Conservation (phyloP, 228 moss, liverwort and hornwort genomes). For the Sphagnum magellanicum region DNA sequence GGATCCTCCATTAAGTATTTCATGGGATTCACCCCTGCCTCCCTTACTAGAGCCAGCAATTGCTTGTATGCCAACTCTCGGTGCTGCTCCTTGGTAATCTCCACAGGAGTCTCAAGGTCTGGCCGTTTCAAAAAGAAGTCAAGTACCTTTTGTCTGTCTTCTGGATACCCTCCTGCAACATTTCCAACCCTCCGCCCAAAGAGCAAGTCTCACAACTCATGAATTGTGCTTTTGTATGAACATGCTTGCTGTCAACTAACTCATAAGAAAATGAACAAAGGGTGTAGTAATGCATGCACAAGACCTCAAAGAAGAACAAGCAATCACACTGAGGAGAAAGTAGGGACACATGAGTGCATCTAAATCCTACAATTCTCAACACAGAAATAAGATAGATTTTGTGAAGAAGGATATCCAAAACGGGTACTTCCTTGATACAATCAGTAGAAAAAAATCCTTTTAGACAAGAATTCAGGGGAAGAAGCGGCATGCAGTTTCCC, state of each 20-base stretch:
- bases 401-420: too few relatives aligned
- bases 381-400: too few relatives aligned
- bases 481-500: too few relatives aligned
- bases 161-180: conserved; percentile 37
- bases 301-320: background rate
- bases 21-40: conserved; percentile 61
- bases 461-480: too few relatives aligned
- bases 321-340: background rate
- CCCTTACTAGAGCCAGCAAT: conserved; percentile 56
- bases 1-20: conserved; percentile 68
- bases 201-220: background rate
- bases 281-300: background rate
- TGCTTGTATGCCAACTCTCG: conserved; percentile 66
- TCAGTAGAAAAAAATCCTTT: too few relatives aligned
- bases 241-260: background rate
- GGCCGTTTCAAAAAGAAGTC: conserved; percentile 52
- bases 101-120: conserved; percentile 74
- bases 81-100: conserved; percentile 61
- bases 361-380: background rate
- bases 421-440: too few relatives aligned
- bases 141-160: conserved; percentile 57
- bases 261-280: background rate
- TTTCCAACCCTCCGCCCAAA: background rate
- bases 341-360: conserved; percentile 3
- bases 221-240: background rate